Evolutionary conservation across 2,329 filamentous ascomycete species (phyloP), one percentile per base, ranked within the genome.

Genomic region (Aspergillaceae sp.): DNA sequence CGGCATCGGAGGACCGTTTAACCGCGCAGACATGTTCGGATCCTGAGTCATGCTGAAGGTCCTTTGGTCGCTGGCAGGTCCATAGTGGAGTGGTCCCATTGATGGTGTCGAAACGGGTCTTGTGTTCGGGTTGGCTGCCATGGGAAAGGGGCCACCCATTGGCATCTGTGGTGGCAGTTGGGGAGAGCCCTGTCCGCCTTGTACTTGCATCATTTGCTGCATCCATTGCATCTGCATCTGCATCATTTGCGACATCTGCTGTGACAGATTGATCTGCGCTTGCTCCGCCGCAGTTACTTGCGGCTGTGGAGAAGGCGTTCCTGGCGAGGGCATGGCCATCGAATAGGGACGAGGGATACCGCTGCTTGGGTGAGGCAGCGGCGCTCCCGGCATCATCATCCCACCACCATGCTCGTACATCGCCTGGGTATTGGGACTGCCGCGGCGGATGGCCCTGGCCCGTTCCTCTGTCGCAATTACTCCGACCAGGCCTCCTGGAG

Each of bases 221-320:
- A 94, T 91, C 68, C 89, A 89, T 62, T 94, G 86, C 84, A 94
- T 90, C 64, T 94, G 88, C 83, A 92, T 88, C 62, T 89, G 84
- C 85, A 91, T 89, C 69, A 91, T 89, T 58, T 87, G 83, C 46
- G 80, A 78, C 86, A 91, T 90, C 60, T 90, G 85, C 59, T 88
- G 84, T 5, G 79, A 84, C 76, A 92, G 84, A 55, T 90, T 83
- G 37, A 90, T 76, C 56, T 91, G 86, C 29, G 83, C 82, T 62
- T 86, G 84, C 51, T 88, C 84, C 26, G 78, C 78, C 2, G 81
- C 72, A 10, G 77, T 78, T 40, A 83, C 57, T 54, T 61, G 62
- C 8, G 55, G 61, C 33, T 54, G 57, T 7, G 51, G 51, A 48
- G 46, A 49, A 40, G 52, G 44, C 29, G 47, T 48, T 32, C 47